Conservation (phyloP, 1,139 yeast genomes). For the Debaryomyces sp. region DNA sequence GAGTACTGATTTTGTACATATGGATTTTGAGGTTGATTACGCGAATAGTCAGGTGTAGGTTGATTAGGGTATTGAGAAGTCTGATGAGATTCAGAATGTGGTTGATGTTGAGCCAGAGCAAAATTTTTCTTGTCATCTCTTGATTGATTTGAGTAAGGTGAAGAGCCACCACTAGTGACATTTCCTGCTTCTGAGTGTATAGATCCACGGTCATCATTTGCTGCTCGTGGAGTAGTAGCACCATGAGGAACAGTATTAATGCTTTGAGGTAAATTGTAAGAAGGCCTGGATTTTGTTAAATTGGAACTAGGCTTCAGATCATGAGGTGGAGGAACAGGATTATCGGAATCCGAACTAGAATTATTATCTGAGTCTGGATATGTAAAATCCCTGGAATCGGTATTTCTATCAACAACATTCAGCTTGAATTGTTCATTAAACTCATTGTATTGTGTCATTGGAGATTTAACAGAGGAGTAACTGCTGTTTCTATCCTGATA, state of each 20-base stretch:
- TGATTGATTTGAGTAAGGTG: slow-evolving; percentile 20
- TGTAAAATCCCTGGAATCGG: not conserved
- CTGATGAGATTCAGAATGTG: slow-evolving; percentile 10
- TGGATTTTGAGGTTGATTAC: not conserved
- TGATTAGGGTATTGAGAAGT: not conserved
- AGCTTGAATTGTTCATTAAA: slow-evolving; percentile 49
- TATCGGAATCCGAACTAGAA: slow-evolving; percentile 13
- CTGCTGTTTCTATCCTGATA: slow-evolving; percentile 35
- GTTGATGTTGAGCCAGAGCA: slow-evolving; percentile 7
- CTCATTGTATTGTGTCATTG: slow-evolving; percentile 58
- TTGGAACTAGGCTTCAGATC: slow-evolving; percentile 4
- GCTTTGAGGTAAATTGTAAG: slow-evolving; percentile 16
- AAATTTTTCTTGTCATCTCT: slow-evolving; percentile 6
- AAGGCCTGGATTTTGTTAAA: slow-evolving; percentile 16
- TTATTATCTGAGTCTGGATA: slow-evolving; percentile 12
- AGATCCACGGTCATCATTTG: slow-evolving; percentile 21
- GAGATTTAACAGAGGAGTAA: slow-evolving; percentile 47
- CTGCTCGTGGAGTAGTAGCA: slow-evolving; percentile 19
- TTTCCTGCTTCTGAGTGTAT: slow-evolving; percentile 33
- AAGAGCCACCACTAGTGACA: slow-evolving; percentile 21
- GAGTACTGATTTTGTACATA: not conserved
- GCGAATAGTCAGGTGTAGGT: not conserved
- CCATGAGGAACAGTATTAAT: slow-evolving; percentile 23
- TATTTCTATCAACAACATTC: slow-evolving; percentile 16
- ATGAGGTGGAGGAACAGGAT: slow-evolving; percentile 27